phyloP scores from a whole-genome alignment of 2,329 filamentous ascomycete genomes.

The Geoglossum cookeanum region DNA sequence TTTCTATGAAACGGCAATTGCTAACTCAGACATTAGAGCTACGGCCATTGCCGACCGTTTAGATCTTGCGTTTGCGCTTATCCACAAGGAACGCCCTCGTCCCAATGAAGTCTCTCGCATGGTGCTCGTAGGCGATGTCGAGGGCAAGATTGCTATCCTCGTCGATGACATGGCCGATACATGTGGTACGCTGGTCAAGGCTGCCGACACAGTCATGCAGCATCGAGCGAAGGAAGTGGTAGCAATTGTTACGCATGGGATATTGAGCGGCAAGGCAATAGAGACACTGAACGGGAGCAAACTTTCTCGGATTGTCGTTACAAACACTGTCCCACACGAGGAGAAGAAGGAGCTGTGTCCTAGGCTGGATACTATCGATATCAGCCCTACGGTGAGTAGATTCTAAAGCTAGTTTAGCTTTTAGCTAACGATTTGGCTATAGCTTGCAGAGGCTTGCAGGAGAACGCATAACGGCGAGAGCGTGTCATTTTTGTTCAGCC shows the following conservation, averaged over 20 bases:
- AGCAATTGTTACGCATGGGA: conserved; percentile 89
- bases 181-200: conserved; percentile 75
- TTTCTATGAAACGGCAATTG: conserved; percentile 44
- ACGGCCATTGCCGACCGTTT: conserved; percentile 86
- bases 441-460: conserved; percentile 49
- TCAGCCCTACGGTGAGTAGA: conserved; percentile 49
- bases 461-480: conserved; percentile 50
- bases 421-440: conserved; percentile 1
- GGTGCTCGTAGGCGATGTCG: conserved; percentile 89
- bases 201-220: conserved; percentile 70
- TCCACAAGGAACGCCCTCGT: conserved; percentile 90
- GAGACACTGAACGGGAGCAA: conserved; percentile 65
- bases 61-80: conserved; percentile 78
- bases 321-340: conserved; percentile 68
- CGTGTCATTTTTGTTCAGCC: conserved; percentile 49
- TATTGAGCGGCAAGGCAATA: conserved; percentile 73
- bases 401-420: background rate
- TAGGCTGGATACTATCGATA: conserved; percentile 78
- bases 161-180: conserved; percentile 98
- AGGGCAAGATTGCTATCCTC: conserved; percentile 80
- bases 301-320: conserved; percentile 65
- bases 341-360: conserved; percentile 64
- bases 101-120: conserved; percentile 82
- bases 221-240: conserved; percentile 77
- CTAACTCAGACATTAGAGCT: conserved; percentile 31